Percentiles rank a stretch among this genome's conserved stretches.
These are phyloP conservation scores for Claviceps pusilla DNA, from an alignment of 2,329 filamentous ascomycete genomes.

Conservation along the genomic window DNA sequence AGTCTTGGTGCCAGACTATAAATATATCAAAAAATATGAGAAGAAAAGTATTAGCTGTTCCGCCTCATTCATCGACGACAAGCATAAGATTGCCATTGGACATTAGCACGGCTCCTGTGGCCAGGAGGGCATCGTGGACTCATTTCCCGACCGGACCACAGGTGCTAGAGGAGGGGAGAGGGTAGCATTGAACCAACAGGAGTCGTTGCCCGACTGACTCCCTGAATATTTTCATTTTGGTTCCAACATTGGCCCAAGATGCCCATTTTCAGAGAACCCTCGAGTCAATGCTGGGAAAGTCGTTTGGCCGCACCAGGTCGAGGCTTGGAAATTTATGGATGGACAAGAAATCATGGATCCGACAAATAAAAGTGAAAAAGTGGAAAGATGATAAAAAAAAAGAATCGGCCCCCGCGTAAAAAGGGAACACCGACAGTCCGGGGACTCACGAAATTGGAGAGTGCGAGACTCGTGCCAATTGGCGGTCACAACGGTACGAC, in stretches of 20 bases:
- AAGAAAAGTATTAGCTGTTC: neutral
- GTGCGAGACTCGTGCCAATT: neutral
- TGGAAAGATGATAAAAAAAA: no score
- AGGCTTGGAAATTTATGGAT: neutral
- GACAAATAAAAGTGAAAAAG: neutral
- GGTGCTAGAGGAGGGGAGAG: neutral
- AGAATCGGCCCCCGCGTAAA: neutral
- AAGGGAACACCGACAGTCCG: neutral
- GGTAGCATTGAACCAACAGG: neutral
- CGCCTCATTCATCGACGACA: neutral
- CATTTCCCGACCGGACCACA: constrained; percentile 2
- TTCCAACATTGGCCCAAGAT: no score
- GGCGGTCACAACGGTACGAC: neutral
- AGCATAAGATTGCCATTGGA: constrained; percentile 1
- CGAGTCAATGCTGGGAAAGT: neutral
- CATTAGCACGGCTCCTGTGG: neutral
- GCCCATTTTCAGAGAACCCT: no score
- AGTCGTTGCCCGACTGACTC: neutral
- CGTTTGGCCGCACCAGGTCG: neutral
- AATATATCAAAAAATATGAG: no score
- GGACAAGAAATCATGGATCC: neutral
- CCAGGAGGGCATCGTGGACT: constrained; percentile 1
- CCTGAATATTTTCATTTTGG: no score
- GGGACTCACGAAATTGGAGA: neutral
- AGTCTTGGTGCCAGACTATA: no score